Evolutionary conservation across 2,329 filamentous ascomycete species (phyloP).

Genomic region (Cladosporium sp.): DNA sequence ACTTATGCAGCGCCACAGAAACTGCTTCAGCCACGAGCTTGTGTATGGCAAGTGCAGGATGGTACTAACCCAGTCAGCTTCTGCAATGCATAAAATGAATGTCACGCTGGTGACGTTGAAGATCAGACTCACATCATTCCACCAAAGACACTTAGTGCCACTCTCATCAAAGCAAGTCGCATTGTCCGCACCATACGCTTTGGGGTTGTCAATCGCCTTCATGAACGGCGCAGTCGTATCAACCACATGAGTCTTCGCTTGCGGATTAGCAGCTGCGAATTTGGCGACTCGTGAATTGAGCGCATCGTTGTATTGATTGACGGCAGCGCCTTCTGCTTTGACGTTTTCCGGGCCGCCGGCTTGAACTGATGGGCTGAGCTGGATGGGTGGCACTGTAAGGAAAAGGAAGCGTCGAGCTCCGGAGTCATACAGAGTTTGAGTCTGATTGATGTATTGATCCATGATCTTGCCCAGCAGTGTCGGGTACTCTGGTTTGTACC

Average conservation of each 20-base stretch:
- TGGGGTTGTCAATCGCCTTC: background rate
- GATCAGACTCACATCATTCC: conserved; percentile 7
- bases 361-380: conserved; percentile 53
- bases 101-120: background rate
- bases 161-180: conserved; percentile 13
- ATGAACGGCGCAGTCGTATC: conserved; percentile 8
- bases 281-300: background rate
- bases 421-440: conserved; percentile 45
- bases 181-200: conserved; percentile 1
- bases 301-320: conserved; percentile 14
- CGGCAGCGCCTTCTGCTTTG: conserved; percentile 31
- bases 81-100: too few relatives aligned
- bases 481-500: conserved; percentile 41
- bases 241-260: conserved; percentile 1
- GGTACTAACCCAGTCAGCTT: conserved; percentile 1
- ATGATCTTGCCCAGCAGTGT: conserved; percentile 39
- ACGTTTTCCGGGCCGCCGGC: conserved; percentile 39
- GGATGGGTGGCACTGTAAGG: conserved; percentile 50
- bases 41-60: conserved; percentile 7
- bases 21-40: conserved; percentile 7
- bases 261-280: background rate
- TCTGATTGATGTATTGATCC: conserved; percentile 38
- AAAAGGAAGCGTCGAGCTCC: conserved; percentile 54
- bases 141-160: conserved; percentile 13
- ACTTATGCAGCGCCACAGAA: background rate